phyloP scores from a whole-genome alignment of 1,284 basidiomycete species.

The Cutaneotrichosporon cyanovorans region DNA sequence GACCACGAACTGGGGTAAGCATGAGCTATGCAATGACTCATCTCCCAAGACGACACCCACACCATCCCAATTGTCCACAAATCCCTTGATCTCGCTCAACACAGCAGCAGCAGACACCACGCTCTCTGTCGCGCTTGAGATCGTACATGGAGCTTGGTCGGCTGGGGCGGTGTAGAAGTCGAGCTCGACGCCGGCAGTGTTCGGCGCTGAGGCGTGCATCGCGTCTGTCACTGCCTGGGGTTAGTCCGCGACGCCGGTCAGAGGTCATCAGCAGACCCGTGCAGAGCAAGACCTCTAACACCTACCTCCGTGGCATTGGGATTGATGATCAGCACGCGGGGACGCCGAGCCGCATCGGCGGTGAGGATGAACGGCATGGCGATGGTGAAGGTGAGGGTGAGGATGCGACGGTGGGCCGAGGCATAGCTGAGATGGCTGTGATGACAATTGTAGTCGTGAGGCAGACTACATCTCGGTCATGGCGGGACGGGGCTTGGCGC shows the following conservation, averaged over 20 bases:
- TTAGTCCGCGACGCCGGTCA: not conserved
- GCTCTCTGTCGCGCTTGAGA: conserved; percentile 47
- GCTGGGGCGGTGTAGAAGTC: conserved; percentile 48
- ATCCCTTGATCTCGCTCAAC: conserved; percentile 20
- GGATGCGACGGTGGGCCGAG: not conserved
- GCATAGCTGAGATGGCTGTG: not conserved
- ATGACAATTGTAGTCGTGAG: not conserved
- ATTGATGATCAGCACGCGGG: conserved; percentile 49
- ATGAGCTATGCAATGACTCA: conserved; percentile 2
- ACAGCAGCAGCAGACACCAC: conserved; percentile 45
- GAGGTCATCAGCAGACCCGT: not conserved
- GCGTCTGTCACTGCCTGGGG: conserved; percentile 16
- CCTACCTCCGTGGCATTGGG: conserved; percentile 49
- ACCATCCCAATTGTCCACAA: conserved; percentile 21
- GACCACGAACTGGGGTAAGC: conserved; percentile 44
- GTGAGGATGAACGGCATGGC: conserved; percentile 12
- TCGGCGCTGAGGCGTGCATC: conserved; percentile 4
- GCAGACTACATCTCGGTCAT: too few species aligned
- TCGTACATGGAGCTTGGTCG: conserved; percentile 42
- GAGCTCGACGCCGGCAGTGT: conserved; percentile 14
- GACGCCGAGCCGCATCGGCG: conserved; percentile 3
- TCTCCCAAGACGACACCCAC: conserved; percentile 9
- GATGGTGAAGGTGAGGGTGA: not conserved
- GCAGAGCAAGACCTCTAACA: not conserved
- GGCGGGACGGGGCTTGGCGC: too few species aligned